Conservation (phyloP, 2,329 filamentous ascomycete genomes). For the Penicillium capsulatum region DNA sequence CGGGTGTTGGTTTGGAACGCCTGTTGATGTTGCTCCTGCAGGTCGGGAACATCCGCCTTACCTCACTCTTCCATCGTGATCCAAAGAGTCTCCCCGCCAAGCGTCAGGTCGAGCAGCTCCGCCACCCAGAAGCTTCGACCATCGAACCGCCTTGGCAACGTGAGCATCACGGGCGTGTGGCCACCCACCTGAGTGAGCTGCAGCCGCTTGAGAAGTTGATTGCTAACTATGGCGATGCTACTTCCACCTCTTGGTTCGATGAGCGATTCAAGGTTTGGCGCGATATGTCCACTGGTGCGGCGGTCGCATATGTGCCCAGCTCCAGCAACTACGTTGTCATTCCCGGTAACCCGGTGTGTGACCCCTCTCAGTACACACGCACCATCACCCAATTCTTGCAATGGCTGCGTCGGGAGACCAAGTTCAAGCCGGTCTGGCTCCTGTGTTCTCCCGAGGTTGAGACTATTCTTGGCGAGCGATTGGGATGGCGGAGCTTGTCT, state of each 20-base stretch:
- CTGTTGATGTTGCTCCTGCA: slow-evolving; percentile 81
- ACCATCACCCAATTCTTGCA: slow-evolving; percentile 71
- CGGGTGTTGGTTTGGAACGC: slow-evolving; percentile 84
- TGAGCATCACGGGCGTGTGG: slow-evolving; percentile 38
- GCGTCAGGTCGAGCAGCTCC: slow-evolving; percentile 59
- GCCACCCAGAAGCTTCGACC: slow-evolving; percentile 84
- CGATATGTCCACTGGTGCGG: slow-evolving; percentile 72
- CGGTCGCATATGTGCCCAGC: slow-evolving; percentile 75
- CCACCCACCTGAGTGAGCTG: slow-evolving; percentile 50
- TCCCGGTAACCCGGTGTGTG: slow-evolving; percentile 82
- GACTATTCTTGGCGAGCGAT: slow-evolving; percentile 70
- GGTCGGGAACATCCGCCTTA: slow-evolving; percentile 83
- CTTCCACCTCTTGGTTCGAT: slow-evolving; percentile 90
- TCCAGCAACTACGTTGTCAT: slow-evolving; percentile 72
- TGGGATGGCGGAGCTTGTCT: slow-evolving; percentile 84
- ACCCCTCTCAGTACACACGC: slow-evolving; percentile 67
- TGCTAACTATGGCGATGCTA: slow-evolving; percentile 91
- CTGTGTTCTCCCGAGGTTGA: slow-evolving; percentile 76
- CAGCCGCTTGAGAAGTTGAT: slow-evolving; percentile 82
- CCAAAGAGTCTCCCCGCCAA: slow-evolving; percentile 77
- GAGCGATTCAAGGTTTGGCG: slow-evolving; percentile 85
- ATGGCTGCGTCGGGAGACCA: slow-evolving; percentile 66
- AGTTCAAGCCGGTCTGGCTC: slow-evolving; percentile 81
- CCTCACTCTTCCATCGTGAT: slow-evolving; percentile 81
- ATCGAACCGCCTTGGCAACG: slow-evolving; percentile 61